phyloP scores from a whole-genome alignment of 257 asterid genomes.

The Plantago ovata region DNA sequence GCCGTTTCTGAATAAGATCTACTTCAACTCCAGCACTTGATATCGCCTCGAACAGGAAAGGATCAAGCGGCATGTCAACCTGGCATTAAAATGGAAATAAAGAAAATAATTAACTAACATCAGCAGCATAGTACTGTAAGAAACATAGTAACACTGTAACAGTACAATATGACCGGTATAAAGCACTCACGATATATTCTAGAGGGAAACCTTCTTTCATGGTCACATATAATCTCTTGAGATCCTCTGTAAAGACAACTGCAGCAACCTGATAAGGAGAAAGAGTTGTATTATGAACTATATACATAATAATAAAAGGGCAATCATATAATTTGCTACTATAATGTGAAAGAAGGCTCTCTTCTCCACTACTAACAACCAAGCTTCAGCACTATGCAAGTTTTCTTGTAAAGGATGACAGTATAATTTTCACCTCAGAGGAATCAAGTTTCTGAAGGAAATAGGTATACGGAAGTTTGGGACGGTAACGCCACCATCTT shows the following conservation, averaged over 20 bases:
- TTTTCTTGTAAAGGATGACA: conserved; percentile 13
- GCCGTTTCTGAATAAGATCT: conserved; percentile 87
- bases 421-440: conserved; percentile 60
- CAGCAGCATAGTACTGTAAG: conserved; percentile 11
- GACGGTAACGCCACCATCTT: conserved; percentile 99
- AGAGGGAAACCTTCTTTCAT: conserved; percentile 99
- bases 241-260: conserved; percentile 93
- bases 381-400: conserved; percentile 11
- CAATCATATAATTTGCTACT: not conserved
- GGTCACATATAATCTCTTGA: conserved; percentile 81
- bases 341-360: conserved; percentile 1
- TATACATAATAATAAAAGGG: conserved; percentile 12
- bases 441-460: conserved; percentile 94
- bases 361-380: not conserved
- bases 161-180: conserved; percentile 8
- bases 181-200: conserved; percentile 76
- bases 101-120: conserved; percentile 20
- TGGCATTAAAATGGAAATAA: conserved; percentile 23
- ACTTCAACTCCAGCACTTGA: conserved; percentile 88
- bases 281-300: conserved; percentile 11
- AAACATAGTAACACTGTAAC: conserved; percentile 14
- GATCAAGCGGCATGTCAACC: conserved; percentile 99
- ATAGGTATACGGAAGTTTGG: conserved; percentile 92
- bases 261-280: conserved; percentile 71
- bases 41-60: conserved; percentile 89